These are phyloP conservation scores for Tolypocladium sp. DNA, from an alignment of 2,329 filamentous ascomycete genomes.

Conservation along the genomic window DNA sequence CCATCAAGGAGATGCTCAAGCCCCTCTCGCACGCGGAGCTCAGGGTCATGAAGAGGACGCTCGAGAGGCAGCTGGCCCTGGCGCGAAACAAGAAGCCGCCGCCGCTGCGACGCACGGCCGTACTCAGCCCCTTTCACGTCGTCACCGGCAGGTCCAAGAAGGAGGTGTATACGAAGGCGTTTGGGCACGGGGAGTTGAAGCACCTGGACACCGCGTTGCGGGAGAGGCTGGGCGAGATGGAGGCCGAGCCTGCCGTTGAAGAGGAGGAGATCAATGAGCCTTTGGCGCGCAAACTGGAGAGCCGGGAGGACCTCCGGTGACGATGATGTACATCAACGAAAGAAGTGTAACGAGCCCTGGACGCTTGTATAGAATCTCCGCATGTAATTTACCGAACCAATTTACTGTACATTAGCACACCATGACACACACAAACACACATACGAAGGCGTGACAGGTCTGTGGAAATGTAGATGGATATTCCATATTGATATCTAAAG, in stretches of 20 bases:
- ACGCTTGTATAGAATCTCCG: not conserved
- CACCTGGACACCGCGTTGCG: conserved; percentile 2
- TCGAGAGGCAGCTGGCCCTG: conserved; percentile 9
- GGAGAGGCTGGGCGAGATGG: not conserved
- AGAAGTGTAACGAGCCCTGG: not conserved
- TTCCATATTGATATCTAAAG: not conserved
- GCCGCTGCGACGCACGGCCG: not conserved
- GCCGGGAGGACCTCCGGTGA: not conserved
- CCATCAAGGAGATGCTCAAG: conserved; percentile 17
- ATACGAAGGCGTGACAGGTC: not conserved
- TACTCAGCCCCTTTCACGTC: conserved; percentile 4
- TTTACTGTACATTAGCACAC: not conserved
- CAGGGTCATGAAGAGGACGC: conserved; percentile 10
- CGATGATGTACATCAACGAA: not conserved
- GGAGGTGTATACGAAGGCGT: conserved; percentile 1
- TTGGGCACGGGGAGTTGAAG: conserved; percentile 1
- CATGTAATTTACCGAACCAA: not conserved
- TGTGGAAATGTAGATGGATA: not conserved
- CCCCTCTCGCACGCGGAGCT: conserved; percentile 21
- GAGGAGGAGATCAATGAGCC: not conserved
- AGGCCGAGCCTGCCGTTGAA: not conserved
- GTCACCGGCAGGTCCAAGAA: not conserved
- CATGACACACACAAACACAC: not conserved
- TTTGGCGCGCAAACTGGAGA: not conserved
- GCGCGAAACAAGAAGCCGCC: not conserved